A percentile compares a stretch with the other conserved stretches of the same genome.
Conservation (phyloP, 2,329 filamentous ascomycete genomes). For the Arthroderma sp. region DNA sequence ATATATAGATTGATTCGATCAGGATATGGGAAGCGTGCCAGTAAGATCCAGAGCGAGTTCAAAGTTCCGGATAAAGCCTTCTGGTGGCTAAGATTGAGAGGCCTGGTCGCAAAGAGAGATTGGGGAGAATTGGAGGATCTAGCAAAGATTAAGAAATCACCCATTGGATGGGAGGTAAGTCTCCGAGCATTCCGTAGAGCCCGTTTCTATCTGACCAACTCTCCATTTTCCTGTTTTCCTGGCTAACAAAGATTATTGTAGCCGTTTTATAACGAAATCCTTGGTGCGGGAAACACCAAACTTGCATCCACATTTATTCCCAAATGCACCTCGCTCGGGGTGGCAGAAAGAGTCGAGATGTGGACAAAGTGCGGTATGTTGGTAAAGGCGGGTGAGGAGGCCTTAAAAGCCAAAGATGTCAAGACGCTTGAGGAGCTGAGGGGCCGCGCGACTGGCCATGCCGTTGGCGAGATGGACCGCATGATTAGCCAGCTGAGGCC, state of each 20-base stretch:
- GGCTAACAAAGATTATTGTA: conserved; percentile 23
- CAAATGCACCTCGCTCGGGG: conserved; percentile 63
- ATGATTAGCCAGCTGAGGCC: conserved; percentile 47
- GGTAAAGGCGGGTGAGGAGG: conserved; percentile 81
- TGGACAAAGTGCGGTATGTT: conserved; percentile 92
- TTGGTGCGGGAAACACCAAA: conserved; percentile 80
- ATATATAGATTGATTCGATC: conserved; percentile 74
- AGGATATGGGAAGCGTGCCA: conserved; percentile 71
- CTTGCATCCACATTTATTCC: conserved; percentile 72
- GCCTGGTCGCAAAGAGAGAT: conserved; percentile 76
- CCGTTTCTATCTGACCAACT: background rate
- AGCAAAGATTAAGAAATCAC: conserved; percentile 60
- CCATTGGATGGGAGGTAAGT: conserved; percentile 90
- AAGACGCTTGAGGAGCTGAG: conserved; percentile 61
- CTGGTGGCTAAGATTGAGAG: conserved; percentile 77
- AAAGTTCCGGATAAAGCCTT: conserved; percentile 81
- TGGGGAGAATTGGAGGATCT: conserved; percentile 89
- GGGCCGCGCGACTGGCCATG: conserved; percentile 57
- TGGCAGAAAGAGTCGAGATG: conserved; percentile 68
- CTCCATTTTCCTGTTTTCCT: background rate
- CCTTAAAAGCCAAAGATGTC: conserved; percentile 65
- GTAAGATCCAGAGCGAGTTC: conserved; percentile 83
- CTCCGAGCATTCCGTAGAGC: background rate
- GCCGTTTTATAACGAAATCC: conserved; percentile 82
- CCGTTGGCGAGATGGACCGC: conserved; percentile 68